A percentile compares a stretch with the other conserved stretches of the same genome.
Evolutionary conservation across 73 alveolate genomes (phyloP).

Genomic region (Breviolum minutum): DNA sequence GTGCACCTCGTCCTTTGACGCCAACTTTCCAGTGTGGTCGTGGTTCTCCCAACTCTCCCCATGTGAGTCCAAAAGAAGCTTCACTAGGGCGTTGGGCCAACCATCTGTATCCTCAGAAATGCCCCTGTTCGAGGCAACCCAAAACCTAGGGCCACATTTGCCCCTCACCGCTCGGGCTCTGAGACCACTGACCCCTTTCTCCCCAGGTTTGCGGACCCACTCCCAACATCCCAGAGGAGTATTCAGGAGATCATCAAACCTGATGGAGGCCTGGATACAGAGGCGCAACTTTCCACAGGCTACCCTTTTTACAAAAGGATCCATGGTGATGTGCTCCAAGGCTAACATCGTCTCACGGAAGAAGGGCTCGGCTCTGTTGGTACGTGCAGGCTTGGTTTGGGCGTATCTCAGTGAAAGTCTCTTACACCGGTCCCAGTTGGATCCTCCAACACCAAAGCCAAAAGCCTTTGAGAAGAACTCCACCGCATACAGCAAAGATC

Average conservation of each 20-base stretch:
- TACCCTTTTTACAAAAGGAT: not conserved
- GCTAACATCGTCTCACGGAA: not conserved
- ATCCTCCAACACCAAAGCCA: not conserved
- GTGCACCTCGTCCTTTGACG: not conserved
- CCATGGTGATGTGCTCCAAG: not conserved
- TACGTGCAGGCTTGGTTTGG: not conserved
- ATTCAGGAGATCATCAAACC: not conserved
- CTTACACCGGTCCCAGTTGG: not conserved
- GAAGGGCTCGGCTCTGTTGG: not conserved
- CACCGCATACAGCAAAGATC: not conserved
- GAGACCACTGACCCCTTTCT: not conserved
- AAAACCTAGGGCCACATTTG: not conserved
- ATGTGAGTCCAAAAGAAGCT: not conserved
- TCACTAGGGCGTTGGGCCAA: not conserved
- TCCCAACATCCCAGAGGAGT: not conserved
- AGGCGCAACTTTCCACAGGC: not conserved
- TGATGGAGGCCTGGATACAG: not conserved
- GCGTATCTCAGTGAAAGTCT: not conserved
- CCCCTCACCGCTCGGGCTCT: not conserved
- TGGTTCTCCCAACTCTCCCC: not conserved
- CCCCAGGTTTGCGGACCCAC: not conserved
- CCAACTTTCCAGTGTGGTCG: constrained; percentile 3
- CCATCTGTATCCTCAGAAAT: not conserved
- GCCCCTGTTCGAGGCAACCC: not conserved
- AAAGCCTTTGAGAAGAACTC: not conserved